These are phyloP conservation scores for Fusarium pseudonygamai DNA, from an alignment of 2,329 filamentous ascomycete species.

Conservation along the genomic window DNA sequence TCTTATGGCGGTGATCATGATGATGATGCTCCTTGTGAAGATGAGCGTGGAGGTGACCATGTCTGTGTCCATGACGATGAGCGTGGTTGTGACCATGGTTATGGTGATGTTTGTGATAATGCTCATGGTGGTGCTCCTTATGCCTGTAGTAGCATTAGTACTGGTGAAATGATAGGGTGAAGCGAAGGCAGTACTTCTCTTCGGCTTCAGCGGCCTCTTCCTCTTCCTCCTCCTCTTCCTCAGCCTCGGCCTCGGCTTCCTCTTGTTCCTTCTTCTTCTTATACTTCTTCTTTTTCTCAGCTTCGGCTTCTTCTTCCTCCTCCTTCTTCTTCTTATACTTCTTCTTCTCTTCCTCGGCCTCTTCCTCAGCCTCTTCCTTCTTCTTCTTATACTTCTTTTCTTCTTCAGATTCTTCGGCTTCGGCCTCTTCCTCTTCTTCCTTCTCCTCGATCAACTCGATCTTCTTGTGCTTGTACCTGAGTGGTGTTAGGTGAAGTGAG, in stretches of 20 bases:
- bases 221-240: not conserved
- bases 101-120: not conserved
- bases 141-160: not conserved
- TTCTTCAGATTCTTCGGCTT: not conserved
- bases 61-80: not conserved
- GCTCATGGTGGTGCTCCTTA: conserved; percentile 3
- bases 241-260: not conserved
- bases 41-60: not conserved
- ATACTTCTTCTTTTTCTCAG: not conserved
- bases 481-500: not conserved
- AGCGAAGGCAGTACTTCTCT: not conserved
- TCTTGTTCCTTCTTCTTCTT: not conserved
- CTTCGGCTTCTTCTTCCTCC: not conserved
- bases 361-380: not conserved
- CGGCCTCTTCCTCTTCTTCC: not conserved
- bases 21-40: not conserved
- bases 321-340: conserved; percentile 1
- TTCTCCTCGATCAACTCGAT: conserved; percentile 18
- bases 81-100: not conserved
- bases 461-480: conserved; percentile 20
- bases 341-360: not conserved
- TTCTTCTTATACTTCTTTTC: not conserved
- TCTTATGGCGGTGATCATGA: not conserved
- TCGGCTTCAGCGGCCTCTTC: not conserved
- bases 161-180: not conserved